A percentile compares a stretch with the other conserved stretches of the same genome.
phyloP scores from a whole-genome alignment of 306 rosid species.

The Fragaria vesca region DNA sequence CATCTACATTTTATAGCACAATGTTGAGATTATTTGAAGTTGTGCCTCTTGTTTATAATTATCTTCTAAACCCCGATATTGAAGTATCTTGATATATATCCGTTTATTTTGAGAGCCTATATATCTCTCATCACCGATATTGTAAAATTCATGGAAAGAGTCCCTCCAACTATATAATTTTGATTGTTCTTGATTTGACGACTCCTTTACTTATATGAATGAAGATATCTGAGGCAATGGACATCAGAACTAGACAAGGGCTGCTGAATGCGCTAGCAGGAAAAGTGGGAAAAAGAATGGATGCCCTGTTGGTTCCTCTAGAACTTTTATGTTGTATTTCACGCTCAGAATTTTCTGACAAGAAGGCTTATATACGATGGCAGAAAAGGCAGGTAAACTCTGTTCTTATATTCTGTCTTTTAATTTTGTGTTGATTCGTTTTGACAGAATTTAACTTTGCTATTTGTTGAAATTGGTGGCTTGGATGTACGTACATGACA shows the following conservation, averaged over 20 bases:
- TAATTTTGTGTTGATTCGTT: neutral
- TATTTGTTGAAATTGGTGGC: slow-evolving; percentile 27
- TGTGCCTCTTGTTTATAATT: neutral
- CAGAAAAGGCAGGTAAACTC: slow-evolving; percentile 95
- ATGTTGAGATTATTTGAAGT: neutral
- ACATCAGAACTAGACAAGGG: slow-evolving; percentile 90
- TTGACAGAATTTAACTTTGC: slow-evolving; percentile 19
- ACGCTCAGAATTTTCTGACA: slow-evolving; percentile 94
- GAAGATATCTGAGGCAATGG: slow-evolving; percentile 90
- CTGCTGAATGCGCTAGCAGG: slow-evolving; percentile 90
- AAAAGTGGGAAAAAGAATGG: slow-evolving; percentile 96
- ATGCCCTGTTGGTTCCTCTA: slow-evolving; percentile 83
- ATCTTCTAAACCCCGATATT: neutral
- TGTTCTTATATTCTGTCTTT: slow-evolving; percentile 5
- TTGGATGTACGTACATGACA: slow-evolving; percentile 5
- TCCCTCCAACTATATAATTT: neutral
- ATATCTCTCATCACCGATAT: neutral
- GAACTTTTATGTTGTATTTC: slow-evolving; percentile 87
- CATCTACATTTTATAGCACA: neutral
- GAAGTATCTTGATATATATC: neutral
- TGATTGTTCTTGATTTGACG: slow-evolving; percentile 6
- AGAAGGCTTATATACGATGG: slow-evolving; percentile 91
- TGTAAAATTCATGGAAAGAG: neutral
- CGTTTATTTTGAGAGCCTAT: neutral
- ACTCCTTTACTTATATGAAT: slow-evolving; percentile 19